Conservation (phyloP, 164 flowering plant genomes). For the Vitis riparia region DNA sequence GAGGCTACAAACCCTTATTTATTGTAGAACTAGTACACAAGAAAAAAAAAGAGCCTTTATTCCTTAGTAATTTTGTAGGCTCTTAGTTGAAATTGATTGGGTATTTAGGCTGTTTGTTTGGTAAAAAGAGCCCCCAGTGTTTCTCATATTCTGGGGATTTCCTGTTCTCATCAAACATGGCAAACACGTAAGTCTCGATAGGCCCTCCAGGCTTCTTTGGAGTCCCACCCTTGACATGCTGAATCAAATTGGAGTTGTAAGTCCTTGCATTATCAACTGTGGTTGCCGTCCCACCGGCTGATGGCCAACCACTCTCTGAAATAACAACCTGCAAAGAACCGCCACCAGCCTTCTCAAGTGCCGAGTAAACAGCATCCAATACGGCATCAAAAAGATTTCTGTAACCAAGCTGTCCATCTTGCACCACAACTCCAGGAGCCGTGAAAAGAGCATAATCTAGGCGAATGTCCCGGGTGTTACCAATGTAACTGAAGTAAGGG, state of each 20-base stretch:
- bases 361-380: slow-evolving; percentile 23
- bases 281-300: slow-evolving; percentile 17
- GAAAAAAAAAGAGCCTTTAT: not conserved
- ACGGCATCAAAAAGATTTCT: slow-evolving; percentile 31
- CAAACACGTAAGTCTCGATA: slow-evolving; percentile 28
- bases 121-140: slow-evolving; percentile 21
- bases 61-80: not conserved
- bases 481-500: slow-evolving; percentile 21
- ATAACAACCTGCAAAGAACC: slow-evolving; percentile 20
- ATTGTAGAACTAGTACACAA: too few relatives aligned
- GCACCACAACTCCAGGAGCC: not conserved
- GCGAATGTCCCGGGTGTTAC: slow-evolving; percentile 5
- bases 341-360: slow-evolving; percentile 24
- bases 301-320: slow-evolving; percentile 31
- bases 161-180: slow-evolving; percentile 27
- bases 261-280: slow-evolving; percentile 18
- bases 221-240: slow-evolving; percentile 25
- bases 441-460: slow-evolving; percentile 28
- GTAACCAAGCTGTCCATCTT: slow-evolving; percentile 11
- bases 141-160: slow-evolving; percentile 22
- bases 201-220: slow-evolving; percentile 24
- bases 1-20: too few relatives aligned
- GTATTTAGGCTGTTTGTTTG: slow-evolving; percentile 15
- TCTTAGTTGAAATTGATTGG: slow-evolving; percentile 2
- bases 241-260: slow-evolving; percentile 19